phyloP scores from a whole-genome alignment of 768 basidiomycete species.

The Phallus indusiatus region DNA sequence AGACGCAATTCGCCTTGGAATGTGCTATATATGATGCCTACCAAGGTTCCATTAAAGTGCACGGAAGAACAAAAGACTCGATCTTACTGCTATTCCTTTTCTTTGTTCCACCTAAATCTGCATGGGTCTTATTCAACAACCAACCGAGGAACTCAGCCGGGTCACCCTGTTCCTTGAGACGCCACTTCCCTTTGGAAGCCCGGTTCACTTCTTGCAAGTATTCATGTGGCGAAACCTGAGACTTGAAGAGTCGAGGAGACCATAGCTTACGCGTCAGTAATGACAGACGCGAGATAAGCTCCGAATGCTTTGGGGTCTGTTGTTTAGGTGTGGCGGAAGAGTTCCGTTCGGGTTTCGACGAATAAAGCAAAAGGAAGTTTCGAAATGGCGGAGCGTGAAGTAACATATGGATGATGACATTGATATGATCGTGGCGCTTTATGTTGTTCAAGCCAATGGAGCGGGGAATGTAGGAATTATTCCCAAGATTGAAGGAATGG shows the following conservation, averaged over 20 bases:
- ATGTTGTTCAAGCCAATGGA: constrained; percentile 98
- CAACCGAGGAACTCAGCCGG: constrained; percentile 94
- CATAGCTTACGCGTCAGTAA: constrained; percentile 86
- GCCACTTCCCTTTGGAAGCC: constrained; percentile 83
- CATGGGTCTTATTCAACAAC: constrained; percentile 89
- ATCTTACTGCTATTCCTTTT: constrained; percentile 80
- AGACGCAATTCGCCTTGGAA: constrained; percentile 93
- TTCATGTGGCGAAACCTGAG: constrained; percentile 98
- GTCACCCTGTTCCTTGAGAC: constrained; percentile 90
- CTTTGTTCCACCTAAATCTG: constrained; percentile 90
- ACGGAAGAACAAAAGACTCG: constrained; percentile 11
- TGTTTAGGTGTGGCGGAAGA: constrained; percentile 37
- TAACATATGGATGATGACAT: constrained; percentile 90
- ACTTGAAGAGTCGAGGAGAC: constrained; percentile 95
- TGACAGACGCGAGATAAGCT: constrained; percentile 83
- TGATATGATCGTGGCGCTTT: constrained; percentile 95
- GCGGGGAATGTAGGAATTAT: constrained; percentile 80
- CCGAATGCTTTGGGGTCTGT: constrained; percentile 66
- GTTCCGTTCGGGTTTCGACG: constrained; percentile 16
- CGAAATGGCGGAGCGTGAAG: constrained; percentile 87
- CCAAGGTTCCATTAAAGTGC: constrained; percentile 11
- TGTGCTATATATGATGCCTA: constrained; percentile 84
- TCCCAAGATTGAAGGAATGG: constrained; percentile 76
- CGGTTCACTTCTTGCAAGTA: constrained; percentile 94
- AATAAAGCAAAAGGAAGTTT: constrained; percentile 64